Evolutionary conservation across 73 alveolate species (phyloP).

Genomic region (Tetrahymena borealis): DNA sequence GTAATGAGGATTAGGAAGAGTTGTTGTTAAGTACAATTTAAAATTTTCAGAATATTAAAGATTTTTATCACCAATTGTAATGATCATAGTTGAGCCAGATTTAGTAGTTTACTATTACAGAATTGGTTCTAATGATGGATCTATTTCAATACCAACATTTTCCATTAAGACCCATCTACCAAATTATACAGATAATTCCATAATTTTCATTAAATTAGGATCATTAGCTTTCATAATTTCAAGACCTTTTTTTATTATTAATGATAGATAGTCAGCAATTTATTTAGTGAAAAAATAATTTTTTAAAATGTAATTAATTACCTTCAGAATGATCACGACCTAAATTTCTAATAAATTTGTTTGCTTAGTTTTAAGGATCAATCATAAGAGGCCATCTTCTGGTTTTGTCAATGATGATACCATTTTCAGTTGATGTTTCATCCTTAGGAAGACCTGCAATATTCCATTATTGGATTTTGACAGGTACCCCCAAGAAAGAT

Average conservation of each 20-base stretch:
- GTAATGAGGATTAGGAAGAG: conserved; percentile 98
- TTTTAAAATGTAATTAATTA: background rate
- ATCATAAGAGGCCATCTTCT: conserved; percentile 99
- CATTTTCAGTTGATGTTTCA: conserved; percentile 94
- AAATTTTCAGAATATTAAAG: conserved; percentile 68
- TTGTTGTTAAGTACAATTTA: conserved; percentile 95
- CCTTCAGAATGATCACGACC: conserved; percentile 90
- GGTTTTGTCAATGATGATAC: conserved; percentile 89
- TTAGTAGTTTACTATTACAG: conserved; percentile 67
- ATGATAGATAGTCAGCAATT: conserved; percentile 11
- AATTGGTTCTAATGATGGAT: conserved; percentile 99
- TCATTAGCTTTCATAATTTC: conserved; percentile 35
- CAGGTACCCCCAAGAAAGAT: conserved; percentile 97
- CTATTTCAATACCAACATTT: conserved; percentile 99
- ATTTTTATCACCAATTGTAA: conserved; percentile 76
- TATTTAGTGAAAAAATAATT: conserved; percentile 93
- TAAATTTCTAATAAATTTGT: conserved; percentile 95
- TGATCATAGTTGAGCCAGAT: conserved; percentile 30
- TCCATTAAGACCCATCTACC: conserved; percentile 99
- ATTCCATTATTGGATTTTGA: conserved; percentile 48
- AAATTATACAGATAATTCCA: conserved; percentile 89
- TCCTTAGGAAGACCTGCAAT: conserved; percentile 86
- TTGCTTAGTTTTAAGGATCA: conserved; percentile 99
- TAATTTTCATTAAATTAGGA: conserved; percentile 54
- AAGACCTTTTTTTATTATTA: background rate